Percentiles rank a stretch among this genome's conserved stretches.
phyloP scores from a whole-genome alignment of 2,329 filamentous ascomycete genomes.

The Diaporthe helianthi region DNA sequence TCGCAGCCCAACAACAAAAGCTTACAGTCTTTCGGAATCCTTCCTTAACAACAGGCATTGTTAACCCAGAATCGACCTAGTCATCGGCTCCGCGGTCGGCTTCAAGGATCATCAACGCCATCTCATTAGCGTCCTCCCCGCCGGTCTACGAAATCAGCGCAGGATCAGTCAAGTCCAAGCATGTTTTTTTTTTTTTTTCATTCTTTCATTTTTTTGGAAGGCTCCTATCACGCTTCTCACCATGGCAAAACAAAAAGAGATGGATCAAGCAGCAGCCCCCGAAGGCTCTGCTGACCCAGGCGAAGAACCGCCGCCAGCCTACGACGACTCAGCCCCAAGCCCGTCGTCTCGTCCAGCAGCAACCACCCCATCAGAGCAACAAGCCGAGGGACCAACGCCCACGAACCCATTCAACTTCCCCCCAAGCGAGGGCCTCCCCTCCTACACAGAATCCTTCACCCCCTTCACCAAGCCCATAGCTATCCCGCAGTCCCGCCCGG shows the following conservation, averaged over 20 bases:
- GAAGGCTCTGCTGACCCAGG: background rate
- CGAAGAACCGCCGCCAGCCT: conserved; percentile 2
- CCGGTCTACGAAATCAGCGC: background rate
- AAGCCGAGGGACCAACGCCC: background rate
- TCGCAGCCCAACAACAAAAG: background rate
- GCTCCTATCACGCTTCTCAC: no score
- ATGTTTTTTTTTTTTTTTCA: rapidly evolving
- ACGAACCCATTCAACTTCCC: conserved; percentile 18
- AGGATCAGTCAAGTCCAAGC: background rate
- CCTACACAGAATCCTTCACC: background rate
- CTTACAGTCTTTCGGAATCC: background rate
- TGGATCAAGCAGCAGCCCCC: background rate
- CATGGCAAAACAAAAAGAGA: background rate
- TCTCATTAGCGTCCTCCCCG: background rate
- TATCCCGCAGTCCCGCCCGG: conserved; percentile 49
- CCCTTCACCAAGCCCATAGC: conserved; percentile 44
- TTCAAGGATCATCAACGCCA: background rate
- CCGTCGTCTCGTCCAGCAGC: background rate
- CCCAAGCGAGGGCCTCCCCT: background rate
- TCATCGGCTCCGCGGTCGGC: background rate
- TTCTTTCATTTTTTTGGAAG: rapidly evolving
- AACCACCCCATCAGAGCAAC: background rate
- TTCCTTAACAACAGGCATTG: no score
- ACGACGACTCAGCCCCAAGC: background rate
- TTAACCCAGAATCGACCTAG: background rate